Evolutionary conservation across 1,284 basidiomycete species (phyloP).

Genomic region (Cryptococcus hybrid): DNA sequence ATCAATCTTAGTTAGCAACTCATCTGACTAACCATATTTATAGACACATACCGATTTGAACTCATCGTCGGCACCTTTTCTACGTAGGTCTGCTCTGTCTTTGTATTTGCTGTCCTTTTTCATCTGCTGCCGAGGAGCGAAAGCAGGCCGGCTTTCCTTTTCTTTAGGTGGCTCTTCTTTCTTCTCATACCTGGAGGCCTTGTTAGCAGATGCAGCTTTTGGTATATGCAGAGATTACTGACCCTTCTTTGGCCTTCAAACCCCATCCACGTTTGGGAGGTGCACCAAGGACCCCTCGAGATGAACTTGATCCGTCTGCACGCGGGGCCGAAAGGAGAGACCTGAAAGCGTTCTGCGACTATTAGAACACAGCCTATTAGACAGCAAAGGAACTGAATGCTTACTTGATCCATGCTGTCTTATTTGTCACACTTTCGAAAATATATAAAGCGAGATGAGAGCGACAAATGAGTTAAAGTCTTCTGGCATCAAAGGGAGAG

Average conservation of each 20-base stretch:
- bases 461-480: neutral
- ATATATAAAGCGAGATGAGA: neutral
- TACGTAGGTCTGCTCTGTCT: slow-evolving; percentile 46
- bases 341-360: slow-evolving; percentile 39
- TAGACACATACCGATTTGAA: slow-evolving; percentile 35
- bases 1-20: neutral
- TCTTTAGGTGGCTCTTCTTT: slow-evolving; percentile 11
- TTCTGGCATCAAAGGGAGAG: neutral
- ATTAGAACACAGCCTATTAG: too few relatives aligned
- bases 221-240: slow-evolving; percentile 5
- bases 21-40: too few relatives aligned
- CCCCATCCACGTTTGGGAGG: slow-evolving; percentile 38
- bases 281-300: slow-evolving; percentile 32
- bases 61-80: slow-evolving; percentile 45
- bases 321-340: slow-evolving; percentile 37
- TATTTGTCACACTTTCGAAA: too few relatives aligned
- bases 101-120: slow-evolving; percentile 41
- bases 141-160: slow-evolving; percentile 19
- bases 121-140: slow-evolving; percentile 34
- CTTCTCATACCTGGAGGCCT: slow-evolving; percentile 15
- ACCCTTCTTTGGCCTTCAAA: slow-evolving; percentile 31
- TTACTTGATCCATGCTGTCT: neutral
- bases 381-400: too few relatives aligned
- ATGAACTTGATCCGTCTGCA: slow-evolving; percentile 16
- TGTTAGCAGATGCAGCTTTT: too few relatives aligned